These are phyloP conservation scores for Colletotrichum euphorbiae DNA, from an alignment of 2,329 filamentous ascomycete genomes.

Conservation along the genomic window DNA sequence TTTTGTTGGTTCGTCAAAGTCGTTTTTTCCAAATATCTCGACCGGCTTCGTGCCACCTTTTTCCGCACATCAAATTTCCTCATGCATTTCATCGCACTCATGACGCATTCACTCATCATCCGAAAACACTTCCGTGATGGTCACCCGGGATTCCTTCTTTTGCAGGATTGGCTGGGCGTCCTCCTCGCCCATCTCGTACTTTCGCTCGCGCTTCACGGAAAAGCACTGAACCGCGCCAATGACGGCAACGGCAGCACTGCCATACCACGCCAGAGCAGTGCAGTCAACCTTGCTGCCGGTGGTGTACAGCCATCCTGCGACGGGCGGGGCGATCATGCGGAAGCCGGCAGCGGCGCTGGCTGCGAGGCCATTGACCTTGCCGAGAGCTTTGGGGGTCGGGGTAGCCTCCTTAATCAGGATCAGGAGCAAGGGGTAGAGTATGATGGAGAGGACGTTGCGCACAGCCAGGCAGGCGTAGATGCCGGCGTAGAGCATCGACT, in stretches of 20 bases:
- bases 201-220: conserved; percentile 54
- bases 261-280: conserved; percentile 73
- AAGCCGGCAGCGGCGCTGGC: conserved; percentile 75
- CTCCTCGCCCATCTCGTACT: conserved; percentile 27
- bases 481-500: conserved; percentile 61
- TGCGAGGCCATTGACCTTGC: conserved; percentile 74
- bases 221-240: conserved; percentile 72
- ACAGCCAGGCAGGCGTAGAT: conserved; percentile 70
- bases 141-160: conserved; percentile 35
- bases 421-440: conserved; percentile 73
- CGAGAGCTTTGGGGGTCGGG: conserved; percentile 65
- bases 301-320: conserved; percentile 73
- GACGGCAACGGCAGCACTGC: conserved; percentile 66
- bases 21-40: conserved; percentile 14
- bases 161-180: conserved; percentile 19
- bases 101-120: conserved; percentile 35
- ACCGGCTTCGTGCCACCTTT: neutral
- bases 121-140: conserved; percentile 33
- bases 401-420: conserved; percentile 77
- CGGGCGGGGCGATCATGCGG: conserved; percentile 74
- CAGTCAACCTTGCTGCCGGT: conserved; percentile 69
- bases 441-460: conserved; percentile 71
- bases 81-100: conserved; percentile 11
- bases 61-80: conserved; percentile 6
- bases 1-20: conserved; percentile 22